These are phyloP conservation scores for Pseudogymnoascus sp. DNA, from an alignment of 2,329 filamentous ascomycete genomes.

Conservation along the genomic window DNA sequence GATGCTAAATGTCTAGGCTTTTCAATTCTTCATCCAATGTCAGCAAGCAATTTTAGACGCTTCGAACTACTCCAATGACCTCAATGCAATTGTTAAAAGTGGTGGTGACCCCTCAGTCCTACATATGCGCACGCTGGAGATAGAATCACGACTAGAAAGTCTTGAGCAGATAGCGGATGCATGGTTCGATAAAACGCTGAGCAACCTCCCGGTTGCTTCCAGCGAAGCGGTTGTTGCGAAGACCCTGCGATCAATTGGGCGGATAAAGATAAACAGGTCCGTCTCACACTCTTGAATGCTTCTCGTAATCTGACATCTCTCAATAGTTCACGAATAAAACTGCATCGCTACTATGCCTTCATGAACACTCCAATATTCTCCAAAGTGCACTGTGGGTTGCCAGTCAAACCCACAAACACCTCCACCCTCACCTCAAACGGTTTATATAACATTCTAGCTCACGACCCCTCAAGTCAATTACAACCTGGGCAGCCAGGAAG, in stretches of 20 bases:
- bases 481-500: neutral
- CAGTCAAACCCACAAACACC: conserved; percentile 22
- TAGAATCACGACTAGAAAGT: conserved; percentile 34
- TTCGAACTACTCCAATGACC: conserved; percentile 42
- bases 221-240: conserved; percentile 37
- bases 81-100: conserved; percentile 36
- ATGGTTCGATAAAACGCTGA: conserved; percentile 30
- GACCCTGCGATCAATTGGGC: conserved; percentile 39
- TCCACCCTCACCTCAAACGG: conserved; percentile 9
- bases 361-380: conserved; percentile 43
- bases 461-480: conserved; percentile 6
- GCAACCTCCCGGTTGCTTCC: conserved; percentile 32
- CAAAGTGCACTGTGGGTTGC: conserved; percentile 43
- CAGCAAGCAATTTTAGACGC: conserved; percentile 42
- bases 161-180: conserved; percentile 32
- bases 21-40: conserved; percentile 37
- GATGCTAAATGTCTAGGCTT: conserved; percentile 28
- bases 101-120: conserved; percentile 35
- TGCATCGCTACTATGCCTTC: conserved; percentile 46
- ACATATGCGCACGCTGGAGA: conserved; percentile 35
- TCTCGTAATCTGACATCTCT: neutral
- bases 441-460: neutral
- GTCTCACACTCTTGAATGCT: neutral
- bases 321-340: conserved; percentile 42
- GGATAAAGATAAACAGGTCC: conserved; percentile 45